phyloP scores from a whole-genome alignment of 2,329 filamentous ascomycete species.

The Exophiala lecanii-corni region DNA sequence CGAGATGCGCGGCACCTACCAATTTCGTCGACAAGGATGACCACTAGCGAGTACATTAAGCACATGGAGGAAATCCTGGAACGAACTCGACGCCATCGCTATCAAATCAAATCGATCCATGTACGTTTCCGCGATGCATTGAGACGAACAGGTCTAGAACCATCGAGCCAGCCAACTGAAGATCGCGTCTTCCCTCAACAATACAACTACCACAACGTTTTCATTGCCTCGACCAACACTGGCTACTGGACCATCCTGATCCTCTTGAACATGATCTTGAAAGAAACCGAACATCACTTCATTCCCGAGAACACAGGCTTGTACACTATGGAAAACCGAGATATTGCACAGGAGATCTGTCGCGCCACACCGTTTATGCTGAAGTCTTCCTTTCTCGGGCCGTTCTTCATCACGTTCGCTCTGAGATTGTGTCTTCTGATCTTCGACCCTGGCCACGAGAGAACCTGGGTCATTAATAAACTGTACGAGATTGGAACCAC shows the following conservation, averaged over 20 bases:
- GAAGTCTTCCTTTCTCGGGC: constrained; percentile 26
- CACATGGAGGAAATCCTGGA: constrained; percentile 8
- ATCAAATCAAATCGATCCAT: constrained; percentile 21
- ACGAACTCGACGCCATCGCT: constrained; percentile 13
- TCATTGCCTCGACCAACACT: constrained; percentile 18
- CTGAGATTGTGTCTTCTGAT: constrained; percentile 22
- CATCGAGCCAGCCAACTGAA: constrained; percentile 4
- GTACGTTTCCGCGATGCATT: constrained; percentile 18
- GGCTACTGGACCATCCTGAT: constrained; percentile 26
- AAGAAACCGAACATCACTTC: constrained; percentile 14
- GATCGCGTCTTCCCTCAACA: constrained; percentile 23
- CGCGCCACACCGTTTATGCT: constrained; percentile 23
- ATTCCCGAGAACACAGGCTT: constrained; percentile 18
- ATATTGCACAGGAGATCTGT: constrained; percentile 24
- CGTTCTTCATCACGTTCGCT: constrained; percentile 26
- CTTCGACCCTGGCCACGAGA: constrained; percentile 20
- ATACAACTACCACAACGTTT: constrained; percentile 25
- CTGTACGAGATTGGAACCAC: constrained; percentile 23
- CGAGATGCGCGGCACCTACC: constrained; percentile 6
- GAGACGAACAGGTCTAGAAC: constrained; percentile 14
- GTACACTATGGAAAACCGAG: constrained; percentile 23
- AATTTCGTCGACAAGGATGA: constrained; percentile 2
- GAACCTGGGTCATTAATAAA: constrained; percentile 23
- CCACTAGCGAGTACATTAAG: constrained; percentile 3
- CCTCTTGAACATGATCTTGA: constrained; percentile 22